Conservation (phyloP, 768 basidiomycete species). For the Hygrocybe punicea region DNA sequence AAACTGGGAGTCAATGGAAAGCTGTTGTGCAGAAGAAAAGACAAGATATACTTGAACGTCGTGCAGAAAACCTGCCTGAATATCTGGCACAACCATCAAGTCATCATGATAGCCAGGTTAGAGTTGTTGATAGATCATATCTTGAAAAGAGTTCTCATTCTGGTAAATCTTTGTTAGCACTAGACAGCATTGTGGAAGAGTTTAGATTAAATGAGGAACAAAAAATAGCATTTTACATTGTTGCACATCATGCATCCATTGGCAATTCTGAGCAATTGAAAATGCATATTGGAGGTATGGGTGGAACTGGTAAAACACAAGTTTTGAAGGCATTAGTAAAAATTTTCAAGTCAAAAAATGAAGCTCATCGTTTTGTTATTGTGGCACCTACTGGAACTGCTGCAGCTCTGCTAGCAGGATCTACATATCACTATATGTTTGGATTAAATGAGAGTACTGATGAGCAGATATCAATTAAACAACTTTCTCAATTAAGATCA, state of each 20-base stretch:
- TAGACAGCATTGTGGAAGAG: no score
- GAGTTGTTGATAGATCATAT: conserved; percentile 24
- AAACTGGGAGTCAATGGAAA: conserved; percentile 6
- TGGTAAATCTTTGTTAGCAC: neutral
- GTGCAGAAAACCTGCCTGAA: neutral
- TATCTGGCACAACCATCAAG: neutral
- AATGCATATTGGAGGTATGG: conserved; percentile 34
- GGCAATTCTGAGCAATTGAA: no score
- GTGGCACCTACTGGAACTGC: conserved; percentile 28
- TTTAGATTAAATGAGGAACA: no score
- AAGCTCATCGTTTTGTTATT: conserved; percentile 26
- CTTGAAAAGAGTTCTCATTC: neutral
- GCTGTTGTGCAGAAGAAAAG: conserved; percentile 5
- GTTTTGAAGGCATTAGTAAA: conserved; percentile 27
- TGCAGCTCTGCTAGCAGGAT: conserved; percentile 22
- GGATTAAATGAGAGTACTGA: conserved; percentile 1
- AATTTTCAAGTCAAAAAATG: conserved; percentile 22
- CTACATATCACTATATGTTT: conserved; percentile 25
- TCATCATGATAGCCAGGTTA: conserved; percentile 9
- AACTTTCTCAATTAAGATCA: conserved; percentile 8
- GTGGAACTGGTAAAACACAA: conserved; percentile 34
- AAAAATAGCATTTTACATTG: no score
- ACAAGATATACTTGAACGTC: conserved; percentile 7
- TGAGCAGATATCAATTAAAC: neutral
- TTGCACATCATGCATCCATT: no score